These are phyloP conservation scores for Aquilaria yunnanensis DNA, from an alignment of 345 rosid species.

Conservation along the genomic window DNA sequence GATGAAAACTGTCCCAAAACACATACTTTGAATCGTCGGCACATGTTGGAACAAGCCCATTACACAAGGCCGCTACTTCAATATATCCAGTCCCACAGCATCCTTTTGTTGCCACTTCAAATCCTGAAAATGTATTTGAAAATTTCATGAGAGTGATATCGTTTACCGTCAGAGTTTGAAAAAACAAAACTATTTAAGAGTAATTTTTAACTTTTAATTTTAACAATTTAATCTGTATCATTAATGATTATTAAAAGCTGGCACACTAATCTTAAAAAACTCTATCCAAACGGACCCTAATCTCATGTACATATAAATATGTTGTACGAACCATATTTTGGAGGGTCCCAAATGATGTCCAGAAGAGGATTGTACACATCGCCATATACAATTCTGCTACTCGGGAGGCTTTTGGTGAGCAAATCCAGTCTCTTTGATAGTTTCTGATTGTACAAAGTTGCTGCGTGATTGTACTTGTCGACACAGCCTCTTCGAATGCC, in stretches of 20 bases:
- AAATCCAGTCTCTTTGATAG: slow-evolving; percentile 22
- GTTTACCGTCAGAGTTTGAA: no score
- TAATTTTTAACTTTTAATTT: no score
- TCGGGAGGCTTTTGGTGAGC: slow-evolving; percentile 22
- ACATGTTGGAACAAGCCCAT: slow-evolving; percentile 28
- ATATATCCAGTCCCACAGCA: slow-evolving; percentile 70
- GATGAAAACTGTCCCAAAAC: slow-evolving; percentile 86
- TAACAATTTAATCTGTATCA: no score
- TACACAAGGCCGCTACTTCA: slow-evolving; percentile 49
- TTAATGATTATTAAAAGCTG: no score
- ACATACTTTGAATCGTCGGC: slow-evolving; percentile 38
- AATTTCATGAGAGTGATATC: no score
- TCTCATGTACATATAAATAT: no score
- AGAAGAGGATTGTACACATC: slow-evolving; percentile 27
- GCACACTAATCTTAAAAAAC: no score
- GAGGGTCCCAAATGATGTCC: slow-evolving; percentile 30
- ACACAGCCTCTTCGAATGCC: slow-evolving; percentile 43
- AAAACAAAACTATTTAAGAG: no score
- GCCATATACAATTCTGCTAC: slow-evolving; percentile 17
- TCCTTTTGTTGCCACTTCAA: slow-evolving; percentile 44
- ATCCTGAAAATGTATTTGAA: slow-evolving; percentile 29
- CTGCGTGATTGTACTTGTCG: slow-evolving; percentile 42
- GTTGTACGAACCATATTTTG: slow-evolving; percentile 41
- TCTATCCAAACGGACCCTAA: no score
- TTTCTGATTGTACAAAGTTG: slow-evolving; percentile 51